Conservation (phyloP, 371 early-diverging fungal genomes). For the Lichtheimia hyalospora region DNA sequence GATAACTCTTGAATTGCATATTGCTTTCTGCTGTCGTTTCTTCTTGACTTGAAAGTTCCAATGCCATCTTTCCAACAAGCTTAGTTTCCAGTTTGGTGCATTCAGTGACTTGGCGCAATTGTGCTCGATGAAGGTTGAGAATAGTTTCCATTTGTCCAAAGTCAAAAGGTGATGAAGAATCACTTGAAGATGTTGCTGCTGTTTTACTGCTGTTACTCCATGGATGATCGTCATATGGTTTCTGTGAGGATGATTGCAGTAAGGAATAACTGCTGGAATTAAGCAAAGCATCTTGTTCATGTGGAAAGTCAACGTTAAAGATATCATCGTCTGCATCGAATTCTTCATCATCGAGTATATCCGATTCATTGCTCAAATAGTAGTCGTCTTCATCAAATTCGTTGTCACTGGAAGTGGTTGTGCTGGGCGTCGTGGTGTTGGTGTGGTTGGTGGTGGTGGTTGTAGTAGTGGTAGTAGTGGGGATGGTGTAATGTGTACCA, state of each 20-base stretch:
- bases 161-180: constrained; percentile 16
- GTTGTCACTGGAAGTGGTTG: neutral
- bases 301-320: constrained; percentile 52
- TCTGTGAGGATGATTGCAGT: constrained; percentile 12
- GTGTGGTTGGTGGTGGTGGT: neutral
- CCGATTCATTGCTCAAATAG: constrained; percentile 19
- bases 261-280: constrained; percentile 14
- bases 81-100: constrained; percentile 79
- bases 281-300: constrained; percentile 41
- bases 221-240: neutral
- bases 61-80: constrained; percentile 73
- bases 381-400: constrained; percentile 14
- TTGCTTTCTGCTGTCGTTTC: constrained; percentile 14
- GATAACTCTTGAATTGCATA: constrained; percentile 39
- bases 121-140: constrained; percentile 75
- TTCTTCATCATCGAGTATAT: constrained; percentile 44
- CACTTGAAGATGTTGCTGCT: neutral
- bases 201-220: constrained; percentile 7
- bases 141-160: constrained; percentile 63
- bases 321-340: constrained; percentile 56
- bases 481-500: neutral
- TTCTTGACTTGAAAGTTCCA: constrained; percentile 37
- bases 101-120: constrained; percentile 80
- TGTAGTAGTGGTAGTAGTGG: neutral
- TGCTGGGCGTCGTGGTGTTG: neutral